Evolutionary conservation across 805 yeast genomes (phyloP), one percentile per base, ranked within the genome.

Genomic region (Suhomyces canberraensis): DNA sequence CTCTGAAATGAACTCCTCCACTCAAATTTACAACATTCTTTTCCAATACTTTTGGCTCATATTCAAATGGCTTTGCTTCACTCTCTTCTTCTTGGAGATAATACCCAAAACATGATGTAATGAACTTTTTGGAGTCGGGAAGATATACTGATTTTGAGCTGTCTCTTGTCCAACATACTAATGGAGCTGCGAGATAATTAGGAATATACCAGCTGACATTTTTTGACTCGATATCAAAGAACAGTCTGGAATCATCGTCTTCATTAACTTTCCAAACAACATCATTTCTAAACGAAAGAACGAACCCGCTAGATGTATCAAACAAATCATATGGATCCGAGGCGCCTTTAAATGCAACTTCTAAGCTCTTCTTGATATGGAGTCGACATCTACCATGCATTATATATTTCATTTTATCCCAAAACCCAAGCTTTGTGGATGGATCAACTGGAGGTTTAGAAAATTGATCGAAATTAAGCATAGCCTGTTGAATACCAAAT

Each of bases 361-460:
- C 75, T 29, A 84, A 66, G 14, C 69, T 66, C 9, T 78, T 51
- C 1, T 73, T 64, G 16, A 75, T 58, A 11, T 61, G 52, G 37
- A 88, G 68, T 2, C 57, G 59, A 36, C 81, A 60, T 14, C 76
- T 73, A 0, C 95, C 95, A 62, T 90, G 97, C 48, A 88, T 64
- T 11, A 83, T 69, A 19, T 80, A 71, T 33, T 96, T 65, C 18
- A 88, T 60, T 55, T 89, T 91, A 59, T 90, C 98, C 98, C 98
- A 90, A 47, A 89, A 81, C 0, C 98, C 98, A 11, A 88, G 62
- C 47, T 83, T 84, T 3, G 78, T 74, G 2, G 96, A 86, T 0
- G 90, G 90, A 56, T 90, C 98, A 11, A 84, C 62, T 0, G 95
- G 95, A 0, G 96, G 95, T 56, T 91, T 90, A 1, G 95, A 79